Base-by-base conservation (phyloP, 768 basidiomycete species). In the Lactarius sp. region DNA sequence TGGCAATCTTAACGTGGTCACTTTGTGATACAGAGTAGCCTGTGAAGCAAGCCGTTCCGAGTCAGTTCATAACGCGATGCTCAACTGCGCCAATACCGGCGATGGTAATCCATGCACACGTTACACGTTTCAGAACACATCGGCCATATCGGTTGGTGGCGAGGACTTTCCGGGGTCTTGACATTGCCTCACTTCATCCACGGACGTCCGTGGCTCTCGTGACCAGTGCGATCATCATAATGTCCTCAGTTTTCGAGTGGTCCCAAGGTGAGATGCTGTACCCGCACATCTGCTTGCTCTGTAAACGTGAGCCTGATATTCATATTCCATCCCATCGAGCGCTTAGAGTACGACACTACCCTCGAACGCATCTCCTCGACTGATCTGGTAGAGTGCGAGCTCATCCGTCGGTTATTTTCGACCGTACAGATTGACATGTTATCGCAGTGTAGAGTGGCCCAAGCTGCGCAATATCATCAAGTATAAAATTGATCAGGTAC, bases 401-500 rank as follows among this genome's bases (percentile, higher is more conserved):
- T 53, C 53, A 33, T 65, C 18, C 31, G 22, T 34, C 39, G 5
- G 4, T 8, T 2, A 37, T 20, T n/a, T 49, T 14, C 36, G 34
- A n/a, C 9, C 41, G 44, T 46, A 33, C 49, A 4, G 7, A 44
- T 46, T 54, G 41, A 56, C 34, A 16, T 44, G 6, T 18, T 20
- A 52, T 59, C 56, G 49, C 75, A 88, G 88, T 69, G 76, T 78
- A 69, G 86, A 89, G 70, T 94, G 92, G 92, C 69, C 78, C 20
- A 73, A 78, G 46, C 78, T 94, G 50, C 83, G 88, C 44, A 81
- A 86, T 70, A 82, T 84, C 59, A 83, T 94, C 72, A 92, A 91
- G 72, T 72, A 80, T 72, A 90, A 85, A 73, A 77, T 92, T 12
- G 75, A 80, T 69, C 77, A 90, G 78, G 91, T 91, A 67, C 52